Evolutionary conservation across 352 stramenopile genomes (phyloP).

Genomic region (Globisporangium splendens): DNA sequence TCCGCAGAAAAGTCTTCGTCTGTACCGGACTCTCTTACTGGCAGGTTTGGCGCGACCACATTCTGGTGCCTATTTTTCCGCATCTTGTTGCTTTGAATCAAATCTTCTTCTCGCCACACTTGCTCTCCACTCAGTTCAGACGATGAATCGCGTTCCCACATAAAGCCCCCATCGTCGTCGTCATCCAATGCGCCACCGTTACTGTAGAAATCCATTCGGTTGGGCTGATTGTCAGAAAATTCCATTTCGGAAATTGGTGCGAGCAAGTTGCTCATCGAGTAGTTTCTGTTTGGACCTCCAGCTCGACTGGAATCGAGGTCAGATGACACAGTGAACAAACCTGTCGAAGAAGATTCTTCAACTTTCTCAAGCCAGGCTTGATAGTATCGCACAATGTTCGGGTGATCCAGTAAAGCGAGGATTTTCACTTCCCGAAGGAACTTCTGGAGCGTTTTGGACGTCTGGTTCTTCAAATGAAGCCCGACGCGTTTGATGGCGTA

Average conservation of each 20-base stretch:
- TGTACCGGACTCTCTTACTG: slow-evolving; percentile 12
- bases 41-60: slow-evolving; percentile 11
- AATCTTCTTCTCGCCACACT: slow-evolving; percentile 63
- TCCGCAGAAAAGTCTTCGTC: slow-evolving; percentile 50
- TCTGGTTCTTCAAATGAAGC: slow-evolving; percentile 82
- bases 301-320: slow-evolving; percentile 31
- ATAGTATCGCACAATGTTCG: slow-evolving; percentile 93
- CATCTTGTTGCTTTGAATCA: slow-evolving; percentile 22
- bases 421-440: slow-evolving; percentile 93
- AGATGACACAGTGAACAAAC: slow-evolving; percentile 18
- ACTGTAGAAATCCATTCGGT: slow-evolving; percentile 42
- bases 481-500: slow-evolving; percentile 92
- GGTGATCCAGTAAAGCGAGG: slow-evolving; percentile 89
- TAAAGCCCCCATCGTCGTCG: slow-evolving; percentile 67
- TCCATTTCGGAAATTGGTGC: slow-evolving; percentile 65
- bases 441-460: slow-evolving; percentile 89
- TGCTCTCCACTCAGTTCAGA: slow-evolving; percentile 29
- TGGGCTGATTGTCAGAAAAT: slow-evolving; percentile 52
- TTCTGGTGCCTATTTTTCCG: slow-evolving; percentile 4
- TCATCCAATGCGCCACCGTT: slow-evolving; percentile 35
- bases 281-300: slow-evolving; percentile 37
- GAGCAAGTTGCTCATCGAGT: slow-evolving; percentile 72
- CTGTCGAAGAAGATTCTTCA: slow-evolving; percentile 37
- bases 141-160: slow-evolving; percentile 68
- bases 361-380: slow-evolving; percentile 89